A percentile compares a stretch with the other conserved stretches of the same genome.
Evolutionary conservation across 257 asterid genomes (phyloP).

Genomic region (Ilex asprella): DNA sequence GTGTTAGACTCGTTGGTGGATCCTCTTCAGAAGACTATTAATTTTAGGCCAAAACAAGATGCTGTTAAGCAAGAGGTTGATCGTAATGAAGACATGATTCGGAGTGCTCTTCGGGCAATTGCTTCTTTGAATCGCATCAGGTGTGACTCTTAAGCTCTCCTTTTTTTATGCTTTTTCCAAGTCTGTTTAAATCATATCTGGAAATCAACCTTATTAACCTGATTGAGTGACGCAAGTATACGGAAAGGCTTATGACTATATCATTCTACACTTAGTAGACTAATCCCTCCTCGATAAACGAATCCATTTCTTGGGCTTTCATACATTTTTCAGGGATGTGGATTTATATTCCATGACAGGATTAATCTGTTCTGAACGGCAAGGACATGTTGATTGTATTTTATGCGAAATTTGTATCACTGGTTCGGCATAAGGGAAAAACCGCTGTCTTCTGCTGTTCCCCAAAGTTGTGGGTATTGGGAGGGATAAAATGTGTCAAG

Average conservation of each 20-base stretch:
- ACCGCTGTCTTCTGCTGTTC: too few species aligned
- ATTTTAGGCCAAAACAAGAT: constrained; percentile 83
- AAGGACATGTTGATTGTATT: too few species aligned
- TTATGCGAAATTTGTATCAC: too few species aligned
- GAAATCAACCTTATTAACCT: neutral
- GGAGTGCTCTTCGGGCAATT: constrained; percentile 90
- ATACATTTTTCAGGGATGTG: too few species aligned
- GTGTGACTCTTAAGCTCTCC: constrained; percentile 19
- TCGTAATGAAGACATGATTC: constrained; percentile 97
- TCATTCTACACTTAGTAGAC: neutral
- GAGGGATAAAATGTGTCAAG: too few species aligned
- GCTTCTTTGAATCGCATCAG: constrained; percentile 90
- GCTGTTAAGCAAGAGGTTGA: constrained; percentile 99
- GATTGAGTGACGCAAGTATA: neutral
- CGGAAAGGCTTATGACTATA: neutral
- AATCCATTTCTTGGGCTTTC: neutral
- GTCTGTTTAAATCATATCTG: too few species aligned
- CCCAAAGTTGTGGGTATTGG: too few species aligned
- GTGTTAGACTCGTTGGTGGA: constrained; percentile 95
- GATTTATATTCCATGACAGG: too few species aligned
- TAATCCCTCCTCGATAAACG: neutral
- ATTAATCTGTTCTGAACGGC: too few species aligned
- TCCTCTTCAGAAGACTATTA: constrained; percentile 85
- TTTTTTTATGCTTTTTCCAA: neutral
- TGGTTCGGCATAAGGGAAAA: too few species aligned